phyloP scores from a whole-genome alignment of 177 flowering plant species.

The Telopea speciosissima region DNA sequence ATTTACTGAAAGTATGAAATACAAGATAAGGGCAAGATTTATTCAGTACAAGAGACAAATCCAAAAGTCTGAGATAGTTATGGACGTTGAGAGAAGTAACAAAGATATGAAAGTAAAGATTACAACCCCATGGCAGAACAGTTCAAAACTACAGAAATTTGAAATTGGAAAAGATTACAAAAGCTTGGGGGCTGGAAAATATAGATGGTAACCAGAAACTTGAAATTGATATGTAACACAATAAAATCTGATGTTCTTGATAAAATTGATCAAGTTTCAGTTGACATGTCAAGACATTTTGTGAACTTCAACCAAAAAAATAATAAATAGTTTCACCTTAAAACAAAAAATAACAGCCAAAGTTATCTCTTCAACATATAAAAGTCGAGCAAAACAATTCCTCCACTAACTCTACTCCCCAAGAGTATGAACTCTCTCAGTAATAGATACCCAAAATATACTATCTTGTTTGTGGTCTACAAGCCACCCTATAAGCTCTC shows the following conservation, averaged over 20 bases:
- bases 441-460: no score
- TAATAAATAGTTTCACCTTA: no score
- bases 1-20: conserved; percentile 48
- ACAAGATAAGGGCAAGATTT: background rate
- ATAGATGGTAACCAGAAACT: background rate
- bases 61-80: background rate
- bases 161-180: background rate
- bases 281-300: no score
- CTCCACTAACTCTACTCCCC: no score
- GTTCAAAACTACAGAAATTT: background rate
- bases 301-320: background rate
- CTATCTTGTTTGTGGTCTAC: no score
- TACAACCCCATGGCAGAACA: background rate
- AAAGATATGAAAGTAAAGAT: background rate
- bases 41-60: background rate
- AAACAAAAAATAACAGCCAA: no score
- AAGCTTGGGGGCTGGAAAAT: background rate
- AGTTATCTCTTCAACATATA: no score
- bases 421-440: no score
- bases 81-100: background rate
- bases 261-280: no score
- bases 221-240: background rate
- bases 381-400: no score
- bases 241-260: background rate
- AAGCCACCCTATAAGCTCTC: no score